Percentiles rank a stretch among this genome's conserved stretches.
Conservation (phyloP, 2,329 filamentous ascomycete genomes). For the Coniochaeta ligniaria region DNA sequence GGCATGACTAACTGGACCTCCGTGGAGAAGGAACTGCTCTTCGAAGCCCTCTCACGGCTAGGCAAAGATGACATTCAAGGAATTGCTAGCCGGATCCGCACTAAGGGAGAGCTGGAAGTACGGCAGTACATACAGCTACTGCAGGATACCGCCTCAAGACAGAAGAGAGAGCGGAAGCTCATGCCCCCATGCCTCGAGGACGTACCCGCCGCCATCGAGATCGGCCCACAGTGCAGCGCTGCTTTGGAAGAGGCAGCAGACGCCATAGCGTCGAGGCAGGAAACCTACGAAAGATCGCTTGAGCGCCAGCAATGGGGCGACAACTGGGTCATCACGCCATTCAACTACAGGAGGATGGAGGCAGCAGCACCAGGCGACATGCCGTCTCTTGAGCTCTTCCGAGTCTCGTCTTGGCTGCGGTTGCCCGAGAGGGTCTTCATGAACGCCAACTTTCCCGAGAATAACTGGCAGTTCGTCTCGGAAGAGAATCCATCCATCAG, state of each 20-base stretch:
- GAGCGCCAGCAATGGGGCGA: slow-evolving; percentile 56
- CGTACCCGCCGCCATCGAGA: slow-evolving; percentile 62
- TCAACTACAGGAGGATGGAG: slow-evolving; percentile 11
- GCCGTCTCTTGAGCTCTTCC: slow-evolving; percentile 50
- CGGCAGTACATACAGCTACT: slow-evolving; percentile 62
- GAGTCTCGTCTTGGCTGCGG: slow-evolving; percentile 50
- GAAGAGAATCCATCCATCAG: slow-evolving; percentile 63
- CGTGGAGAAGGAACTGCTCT: slow-evolving; percentile 65
- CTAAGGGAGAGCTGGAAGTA: slow-evolving; percentile 71
- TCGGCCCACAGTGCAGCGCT: slow-evolving; percentile 57
- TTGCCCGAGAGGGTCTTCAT: slow-evolving; percentile 67
- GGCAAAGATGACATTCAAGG: slow-evolving; percentile 55
- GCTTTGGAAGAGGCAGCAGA: slow-evolving; percentile 64
- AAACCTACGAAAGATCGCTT: slow-evolving; percentile 49
- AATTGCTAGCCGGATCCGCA: slow-evolving; percentile 56
- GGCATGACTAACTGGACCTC: slow-evolving; percentile 65
- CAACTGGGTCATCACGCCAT: slow-evolving; percentile 56
- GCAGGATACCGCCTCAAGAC: slow-evolving; percentile 35
- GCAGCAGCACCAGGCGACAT: slow-evolving; percentile 20
- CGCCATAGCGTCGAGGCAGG: slow-evolving; percentile 55
- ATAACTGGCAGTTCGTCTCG: slow-evolving; percentile 60
- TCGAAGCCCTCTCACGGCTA: slow-evolving; percentile 54
- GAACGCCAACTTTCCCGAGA: slow-evolving; percentile 55
- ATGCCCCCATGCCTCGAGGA: slow-evolving; percentile 41
- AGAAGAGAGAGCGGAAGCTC: slow-evolving; percentile 25